Evolutionary conservation across 495 filamentous ascomycete species (phyloP).

Genomic region (Lophiotrema nucula): DNA sequence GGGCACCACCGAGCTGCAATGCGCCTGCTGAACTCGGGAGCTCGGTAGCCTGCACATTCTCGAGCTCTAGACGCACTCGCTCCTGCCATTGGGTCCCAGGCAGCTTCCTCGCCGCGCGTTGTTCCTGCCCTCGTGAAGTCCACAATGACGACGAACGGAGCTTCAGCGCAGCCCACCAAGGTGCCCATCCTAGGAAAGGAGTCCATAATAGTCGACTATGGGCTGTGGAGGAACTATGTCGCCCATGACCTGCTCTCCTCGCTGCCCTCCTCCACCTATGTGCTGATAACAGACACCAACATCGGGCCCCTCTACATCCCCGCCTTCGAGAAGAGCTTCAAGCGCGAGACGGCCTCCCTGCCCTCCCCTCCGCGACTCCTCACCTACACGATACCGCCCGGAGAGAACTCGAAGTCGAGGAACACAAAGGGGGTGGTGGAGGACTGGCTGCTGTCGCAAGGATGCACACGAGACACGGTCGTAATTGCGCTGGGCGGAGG

Average conservation of each 20-base stretch:
- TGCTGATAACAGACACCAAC: constrained; percentile 95
- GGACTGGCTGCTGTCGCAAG: constrained; percentile 91
- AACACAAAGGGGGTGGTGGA: constrained; percentile 93
- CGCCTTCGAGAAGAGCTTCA: constrained; percentile 70
- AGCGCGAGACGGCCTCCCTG: constrained; percentile 50
- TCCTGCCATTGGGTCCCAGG: neutral
- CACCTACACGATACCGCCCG: constrained; percentile 81
- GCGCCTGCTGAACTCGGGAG: neutral
- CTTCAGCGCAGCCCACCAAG: constrained; percentile 39
- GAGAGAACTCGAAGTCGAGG: constrained; percentile 88
- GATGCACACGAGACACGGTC: constrained; percentile 92
- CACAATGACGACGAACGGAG: constrained; percentile 26
- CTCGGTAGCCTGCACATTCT: neutral
- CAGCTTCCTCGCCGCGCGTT: neutral
- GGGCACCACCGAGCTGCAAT: neutral
- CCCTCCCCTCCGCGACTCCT: constrained; percentile 67
- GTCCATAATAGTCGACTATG: constrained; percentile 87
- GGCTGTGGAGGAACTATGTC: constrained; percentile 81
- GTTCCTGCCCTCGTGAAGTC: neutral
- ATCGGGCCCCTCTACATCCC: constrained; percentile 77
- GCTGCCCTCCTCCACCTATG: constrained; percentile 82
- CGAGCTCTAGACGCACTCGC: neutral
- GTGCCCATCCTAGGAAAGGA: constrained; percentile 64
- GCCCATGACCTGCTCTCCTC: constrained; percentile 76
- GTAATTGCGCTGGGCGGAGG: constrained; percentile 95